Evolutionary conservation across 495 filamentous ascomycete genomes (phyloP).

Genomic region (Penicillium pancosmium): DNA sequence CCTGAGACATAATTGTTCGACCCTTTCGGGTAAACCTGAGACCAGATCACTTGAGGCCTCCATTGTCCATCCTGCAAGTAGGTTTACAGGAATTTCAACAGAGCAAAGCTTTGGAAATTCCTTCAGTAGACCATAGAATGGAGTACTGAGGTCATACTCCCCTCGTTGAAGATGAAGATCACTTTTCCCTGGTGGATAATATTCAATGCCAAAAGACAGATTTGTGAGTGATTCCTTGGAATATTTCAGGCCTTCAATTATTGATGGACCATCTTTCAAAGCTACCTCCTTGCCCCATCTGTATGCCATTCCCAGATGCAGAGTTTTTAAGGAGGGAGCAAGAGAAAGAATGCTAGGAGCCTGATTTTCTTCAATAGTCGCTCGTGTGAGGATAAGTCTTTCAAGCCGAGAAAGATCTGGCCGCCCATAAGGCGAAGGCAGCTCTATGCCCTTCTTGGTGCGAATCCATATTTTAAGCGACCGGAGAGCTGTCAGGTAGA

Average conservation of each 20-base stretch:
- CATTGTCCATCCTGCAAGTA: conserved; percentile 10
- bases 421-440: background rate
- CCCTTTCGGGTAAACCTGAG: conserved; percentile 1
- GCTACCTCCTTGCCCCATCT: conserved; percentile 15
- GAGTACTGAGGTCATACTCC: conserved; percentile 6
- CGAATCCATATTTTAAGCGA: conserved; percentile 17
- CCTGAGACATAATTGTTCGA: conserved; percentile 11
- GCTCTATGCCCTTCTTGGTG: conserved; percentile 10
- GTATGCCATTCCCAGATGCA: conserved; percentile 16
- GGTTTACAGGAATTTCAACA: conserved; percentile 8
- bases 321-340: conserved; percentile 8
- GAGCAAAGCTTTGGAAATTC: conserved; percentile 9
- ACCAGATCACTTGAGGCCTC: conserved; percentile 8
- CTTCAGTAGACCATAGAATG: conserved; percentile 11
- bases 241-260: conserved; percentile 9
- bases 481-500: conserved; percentile 8
- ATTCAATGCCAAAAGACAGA: conserved; percentile 11
- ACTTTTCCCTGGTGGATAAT: conserved; percentile 6
- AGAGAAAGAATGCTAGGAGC: conserved; percentile 9
- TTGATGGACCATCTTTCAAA: conserved; percentile 4
- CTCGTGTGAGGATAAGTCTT: conserved; percentile 9
- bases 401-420: conserved; percentile 9
- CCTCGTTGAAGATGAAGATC: background rate
- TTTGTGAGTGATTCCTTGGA: conserved; percentile 3
- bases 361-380: conserved; percentile 8